These are phyloP conservation scores for Neurospora sp. DNA, from an alignment of 495 filamentous ascomycete species.

Conservation along the genomic window DNA sequence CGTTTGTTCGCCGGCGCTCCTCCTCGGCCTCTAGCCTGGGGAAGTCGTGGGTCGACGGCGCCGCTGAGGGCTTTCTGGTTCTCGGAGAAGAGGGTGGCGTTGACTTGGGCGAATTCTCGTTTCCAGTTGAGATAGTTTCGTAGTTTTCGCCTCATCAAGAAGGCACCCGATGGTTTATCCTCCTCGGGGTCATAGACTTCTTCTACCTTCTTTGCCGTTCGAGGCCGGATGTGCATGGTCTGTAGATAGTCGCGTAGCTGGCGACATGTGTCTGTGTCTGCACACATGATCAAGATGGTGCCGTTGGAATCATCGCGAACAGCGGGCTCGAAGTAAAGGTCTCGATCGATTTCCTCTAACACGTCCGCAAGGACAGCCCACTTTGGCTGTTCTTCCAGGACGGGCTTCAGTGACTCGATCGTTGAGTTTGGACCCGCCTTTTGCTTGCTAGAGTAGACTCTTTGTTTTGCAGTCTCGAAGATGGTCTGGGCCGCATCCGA, in stretches of 20 bases:
- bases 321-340: slow-evolving; percentile 72
- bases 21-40: slow-evolving; percentile 25
- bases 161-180: slow-evolving; percentile 57
- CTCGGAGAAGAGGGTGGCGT: slow-evolving; percentile 58
- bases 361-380: slow-evolving; percentile 82
- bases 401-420: slow-evolving; percentile 66
- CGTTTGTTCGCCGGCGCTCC: slow-evolving; percentile 73
- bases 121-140: slow-evolving; percentile 92
- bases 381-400: slow-evolving; percentile 89
- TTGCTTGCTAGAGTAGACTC: slow-evolving; percentile 61
- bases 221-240: slow-evolving; percentile 70
- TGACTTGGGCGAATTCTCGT: slow-evolving; percentile 75
- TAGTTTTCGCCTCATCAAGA: slow-evolving; percentile 82
- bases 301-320: slow-evolving; percentile 76
- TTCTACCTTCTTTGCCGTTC: slow-evolving; percentile 30
- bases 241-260: slow-evolving; percentile 88
- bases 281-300: slow-evolving; percentile 90
- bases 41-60: slow-evolving; percentile 38
- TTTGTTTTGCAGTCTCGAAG: slow-evolving; percentile 78
- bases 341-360: slow-evolving; percentile 86
- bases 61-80: slow-evolving; percentile 71
- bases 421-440: slow-evolving; percentile 31
- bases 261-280: slow-evolving; percentile 74
- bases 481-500: slow-evolving; percentile 91
- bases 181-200: slow-evolving; percentile 37